These are phyloP conservation scores for Podosphaera xanthii DNA, from an alignment of 2,329 filamentous ascomycete genomes.

Conservation along the genomic window DNA sequence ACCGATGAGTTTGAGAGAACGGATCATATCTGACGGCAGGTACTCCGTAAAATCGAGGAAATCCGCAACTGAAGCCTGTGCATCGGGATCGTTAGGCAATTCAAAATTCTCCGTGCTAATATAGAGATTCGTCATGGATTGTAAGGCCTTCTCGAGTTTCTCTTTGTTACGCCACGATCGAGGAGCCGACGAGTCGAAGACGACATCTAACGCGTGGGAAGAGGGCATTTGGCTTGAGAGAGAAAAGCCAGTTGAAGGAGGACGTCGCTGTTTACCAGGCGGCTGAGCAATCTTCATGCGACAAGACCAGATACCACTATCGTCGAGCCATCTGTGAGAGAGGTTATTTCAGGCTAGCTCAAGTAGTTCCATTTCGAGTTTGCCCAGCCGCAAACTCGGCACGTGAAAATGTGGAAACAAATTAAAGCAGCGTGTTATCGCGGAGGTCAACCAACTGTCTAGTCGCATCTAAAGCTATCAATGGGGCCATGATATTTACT, in stretches of 20 bases:
- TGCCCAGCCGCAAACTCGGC: neutral
- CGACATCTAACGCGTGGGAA: conserved; percentile 8
- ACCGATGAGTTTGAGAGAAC: conserved; percentile 41
- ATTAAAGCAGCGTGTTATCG: neutral
- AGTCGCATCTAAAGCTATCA: conserved; percentile 13
- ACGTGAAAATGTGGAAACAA: conserved; percentile 2
- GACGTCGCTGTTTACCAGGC: conserved; percentile 3
- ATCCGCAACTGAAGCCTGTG: conserved; percentile 45
- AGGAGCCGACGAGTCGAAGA: conserved; percentile 11
- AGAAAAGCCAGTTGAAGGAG: conserved; percentile 1
- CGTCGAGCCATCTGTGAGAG: conserved; percentile 14
- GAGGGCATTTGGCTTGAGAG: conserved; percentile 7
- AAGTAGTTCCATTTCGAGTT: neutral
- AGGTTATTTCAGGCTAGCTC: conserved; percentile 4
- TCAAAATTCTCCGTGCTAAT: conserved; percentile 13
- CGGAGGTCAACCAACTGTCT: conserved; percentile 8
- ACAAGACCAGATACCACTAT: conserved; percentile 15
- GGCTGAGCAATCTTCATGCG: conserved; percentile 14
- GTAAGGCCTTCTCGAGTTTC: conserved; percentile 15
- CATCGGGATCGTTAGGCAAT: conserved; percentile 33
- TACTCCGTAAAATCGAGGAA: conserved; percentile 43
- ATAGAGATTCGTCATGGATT: conserved; percentile 14
- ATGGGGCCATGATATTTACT: conserved; percentile 3
- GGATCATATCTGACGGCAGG: conserved; percentile 40
- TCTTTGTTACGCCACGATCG: conserved; percentile 13